Conservation (phyloP, 805 yeast genomes). For the Candida vaughaniae region DNA sequence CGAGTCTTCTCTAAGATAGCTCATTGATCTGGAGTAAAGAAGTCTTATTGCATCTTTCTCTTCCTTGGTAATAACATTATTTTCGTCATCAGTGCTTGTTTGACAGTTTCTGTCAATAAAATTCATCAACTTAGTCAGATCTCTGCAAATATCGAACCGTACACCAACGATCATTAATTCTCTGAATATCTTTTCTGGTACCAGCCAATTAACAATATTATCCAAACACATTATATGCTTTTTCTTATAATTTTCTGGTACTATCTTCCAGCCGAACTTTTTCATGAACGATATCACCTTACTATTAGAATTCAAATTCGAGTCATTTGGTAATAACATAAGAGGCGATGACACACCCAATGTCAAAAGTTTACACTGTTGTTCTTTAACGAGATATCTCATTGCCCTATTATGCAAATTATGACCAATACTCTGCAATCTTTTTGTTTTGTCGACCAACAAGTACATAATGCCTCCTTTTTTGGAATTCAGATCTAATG, state of each 20-base stretch:
- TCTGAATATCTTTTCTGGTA: slow-evolving; percentile 52
- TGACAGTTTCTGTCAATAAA: slow-evolving; percentile 25
- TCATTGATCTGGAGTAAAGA: slow-evolving; percentile 39
- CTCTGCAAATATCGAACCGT: slow-evolving; percentile 53
- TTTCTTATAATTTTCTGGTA: slow-evolving; percentile 15
- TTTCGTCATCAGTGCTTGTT: slow-evolving; percentile 1
- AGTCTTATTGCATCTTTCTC: slow-evolving; percentile 22
- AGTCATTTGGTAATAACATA: slow-evolving; percentile 28
- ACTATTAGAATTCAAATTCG: slow-evolving; percentile 21
- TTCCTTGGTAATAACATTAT: slow-evolving; percentile 6
- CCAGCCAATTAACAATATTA: slow-evolving; percentile 47
- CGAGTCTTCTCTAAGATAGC: slow-evolving; percentile 24
- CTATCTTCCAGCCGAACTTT: slow-evolving; percentile 42
- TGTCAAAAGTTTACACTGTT: slow-evolving; percentile 36
- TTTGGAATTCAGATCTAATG: slow-evolving; percentile 11
- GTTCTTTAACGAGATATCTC: slow-evolving; percentile 45
- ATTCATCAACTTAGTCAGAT: slow-evolving; percentile 40
- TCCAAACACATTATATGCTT: slow-evolving; percentile 42
- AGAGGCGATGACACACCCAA: slow-evolving; percentile 52
- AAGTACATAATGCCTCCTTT: slow-evolving; percentile 47
- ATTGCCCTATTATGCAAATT: slow-evolving; percentile 54
- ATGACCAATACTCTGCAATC: slow-evolving; percentile 55
- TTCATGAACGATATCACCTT: slow-evolving; percentile 33
- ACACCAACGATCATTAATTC: slow-evolving; percentile 59
- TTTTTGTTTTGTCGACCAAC: slow-evolving; percentile 52